A percentile compares a stretch with the other conserved stretches of the same genome.
These are phyloP conservation scores for Ajuga chamaepitys DNA, from an alignment of 257 asterid genomes.

Conservation along the genomic window DNA sequence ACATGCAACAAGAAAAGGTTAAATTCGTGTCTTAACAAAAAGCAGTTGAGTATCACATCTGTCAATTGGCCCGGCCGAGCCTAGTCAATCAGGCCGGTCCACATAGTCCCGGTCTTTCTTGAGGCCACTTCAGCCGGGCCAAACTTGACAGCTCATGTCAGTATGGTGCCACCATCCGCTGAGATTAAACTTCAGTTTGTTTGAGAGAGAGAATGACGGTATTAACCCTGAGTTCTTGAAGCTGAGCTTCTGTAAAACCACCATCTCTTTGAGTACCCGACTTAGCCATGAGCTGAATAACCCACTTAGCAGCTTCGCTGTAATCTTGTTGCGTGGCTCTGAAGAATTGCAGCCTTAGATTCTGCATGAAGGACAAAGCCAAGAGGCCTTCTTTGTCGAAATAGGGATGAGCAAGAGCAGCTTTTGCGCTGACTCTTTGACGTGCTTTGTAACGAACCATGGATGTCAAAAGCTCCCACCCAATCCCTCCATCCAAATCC, in stretches of 20 bases:
- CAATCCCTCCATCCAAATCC: slow-evolving; percentile 82
- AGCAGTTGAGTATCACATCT: not conserved
- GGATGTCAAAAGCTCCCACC: slow-evolving; percentile 90
- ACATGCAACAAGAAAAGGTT: not conserved
- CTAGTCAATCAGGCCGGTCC: no score
- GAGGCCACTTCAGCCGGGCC: no score
- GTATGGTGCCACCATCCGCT: no score
- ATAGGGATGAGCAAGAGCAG: slow-evolving; percentile 92
- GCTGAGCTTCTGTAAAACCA: slow-evolving; percentile 96
- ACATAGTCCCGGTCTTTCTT: no score
- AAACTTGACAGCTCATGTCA: no score
- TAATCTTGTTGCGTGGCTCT: slow-evolving; percentile 89
- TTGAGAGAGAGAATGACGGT: not conserved
- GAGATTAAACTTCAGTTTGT: not conserved
- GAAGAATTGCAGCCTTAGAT: slow-evolving; percentile 56
- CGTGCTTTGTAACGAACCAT: slow-evolving; percentile 92
- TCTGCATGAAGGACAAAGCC: slow-evolving; percentile 86
- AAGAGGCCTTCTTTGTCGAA: slow-evolving; percentile 82
- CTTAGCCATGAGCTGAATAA: slow-evolving; percentile 75
- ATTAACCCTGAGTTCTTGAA: slow-evolving; percentile 70
- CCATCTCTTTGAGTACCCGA: slow-evolving; percentile 86
- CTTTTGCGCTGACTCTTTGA: slow-evolving; percentile 72
- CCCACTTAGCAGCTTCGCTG: slow-evolving; percentile 77
- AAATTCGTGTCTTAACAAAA: not conserved
- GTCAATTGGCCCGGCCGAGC: no score